Conservation (phyloP, 2,329 filamentous ascomycete species). For the Monilinia polystroma region DNA sequence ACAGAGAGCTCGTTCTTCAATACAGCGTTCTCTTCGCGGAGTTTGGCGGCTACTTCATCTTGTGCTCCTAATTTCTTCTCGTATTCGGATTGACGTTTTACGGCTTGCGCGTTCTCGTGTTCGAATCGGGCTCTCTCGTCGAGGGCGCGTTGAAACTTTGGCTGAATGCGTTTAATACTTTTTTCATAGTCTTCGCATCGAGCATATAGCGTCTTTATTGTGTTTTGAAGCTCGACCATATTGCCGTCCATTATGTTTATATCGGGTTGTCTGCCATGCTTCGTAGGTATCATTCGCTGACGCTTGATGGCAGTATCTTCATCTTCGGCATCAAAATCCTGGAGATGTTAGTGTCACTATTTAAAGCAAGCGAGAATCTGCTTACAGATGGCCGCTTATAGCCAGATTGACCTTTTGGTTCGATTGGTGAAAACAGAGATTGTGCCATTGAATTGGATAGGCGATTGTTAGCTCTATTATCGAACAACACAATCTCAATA, state of each 20-base stretch:
- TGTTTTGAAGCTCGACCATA: conserved; percentile 44
- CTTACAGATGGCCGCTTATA: conserved; percentile 26
- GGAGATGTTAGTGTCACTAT: neutral
- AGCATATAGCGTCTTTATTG: conserved; percentile 47
- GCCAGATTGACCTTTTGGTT: conserved; percentile 1
- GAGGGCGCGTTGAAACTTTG: conserved; percentile 50
- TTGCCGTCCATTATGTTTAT: conserved; percentile 32
- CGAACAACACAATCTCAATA: conserved; percentile 26
- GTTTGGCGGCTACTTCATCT: conserved; percentile 31
- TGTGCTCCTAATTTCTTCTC: conserved; percentile 30
- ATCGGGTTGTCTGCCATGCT: conserved; percentile 6
- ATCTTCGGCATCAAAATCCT: conserved; percentile 20
- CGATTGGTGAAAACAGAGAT: conserved; percentile 19
- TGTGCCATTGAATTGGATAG: neutral
- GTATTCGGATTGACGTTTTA: conserved; percentile 26
- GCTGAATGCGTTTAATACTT: conserved; percentile 48
- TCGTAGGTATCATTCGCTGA: conserved; percentile 18
- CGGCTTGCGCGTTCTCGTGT: conserved; percentile 40
- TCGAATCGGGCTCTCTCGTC: conserved; percentile 53
- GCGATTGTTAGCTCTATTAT: neutral
- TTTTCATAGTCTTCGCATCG: conserved; percentile 49
- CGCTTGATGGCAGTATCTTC: conserved; percentile 14
- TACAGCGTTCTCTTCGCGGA: conserved; percentile 31
- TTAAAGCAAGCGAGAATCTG: neutral
- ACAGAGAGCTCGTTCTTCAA: conserved; percentile 36